Base-by-base conservation (phyloP, 768 basidiomycete species). In the Obba rivulosa region DNA sequence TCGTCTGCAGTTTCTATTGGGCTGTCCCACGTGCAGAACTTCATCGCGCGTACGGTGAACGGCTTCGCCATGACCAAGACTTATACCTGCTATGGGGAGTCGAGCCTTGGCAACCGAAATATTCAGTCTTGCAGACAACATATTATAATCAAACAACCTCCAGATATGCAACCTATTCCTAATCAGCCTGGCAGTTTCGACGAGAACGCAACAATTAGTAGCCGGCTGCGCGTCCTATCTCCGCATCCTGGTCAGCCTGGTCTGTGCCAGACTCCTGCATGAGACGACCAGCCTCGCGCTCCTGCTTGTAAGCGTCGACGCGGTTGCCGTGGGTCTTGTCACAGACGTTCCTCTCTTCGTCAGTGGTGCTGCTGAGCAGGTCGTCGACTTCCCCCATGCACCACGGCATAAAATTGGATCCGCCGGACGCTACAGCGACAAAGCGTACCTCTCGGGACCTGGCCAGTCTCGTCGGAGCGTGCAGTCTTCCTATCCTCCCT, bases 221-320 rank as follows among this genome's bases (percentile, higher is more conserved):
- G 10, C 56, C 60, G 17, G 52, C 50, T 2, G 54, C 57, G 8
- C 45, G 43, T 10, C 52, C 48, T 20, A 59, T 60, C 44, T 55
- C 53, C 7, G 58, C 49, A 18, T 60, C 59, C 45, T 57, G 55
- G 4, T 57, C 48, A 9, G 44, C 58, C 11, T 40, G 43, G 25
- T 31, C 20, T 23, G 57, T 21, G 8, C 56, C 55, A 8, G 25
- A 34, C 38, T 59, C 51, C 11, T 55, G 53, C 24, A 58, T 22
- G 28, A 41, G 34, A 7, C 43, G 49, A 44, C 62, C 65, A 11
- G 62, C 3, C 8, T 49, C 59, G 41, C 50, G 53, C 46, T 62
- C 59, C 50, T 62, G 57, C 39, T 56, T 57, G 54, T 43, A 59
- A 9, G 58, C 57, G 25, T 62, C 60, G n/a, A 52, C 48, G 47